Conservation (phyloP, 2,329 filamentous ascomycete species). For the Didymella keratinophila region DNA sequence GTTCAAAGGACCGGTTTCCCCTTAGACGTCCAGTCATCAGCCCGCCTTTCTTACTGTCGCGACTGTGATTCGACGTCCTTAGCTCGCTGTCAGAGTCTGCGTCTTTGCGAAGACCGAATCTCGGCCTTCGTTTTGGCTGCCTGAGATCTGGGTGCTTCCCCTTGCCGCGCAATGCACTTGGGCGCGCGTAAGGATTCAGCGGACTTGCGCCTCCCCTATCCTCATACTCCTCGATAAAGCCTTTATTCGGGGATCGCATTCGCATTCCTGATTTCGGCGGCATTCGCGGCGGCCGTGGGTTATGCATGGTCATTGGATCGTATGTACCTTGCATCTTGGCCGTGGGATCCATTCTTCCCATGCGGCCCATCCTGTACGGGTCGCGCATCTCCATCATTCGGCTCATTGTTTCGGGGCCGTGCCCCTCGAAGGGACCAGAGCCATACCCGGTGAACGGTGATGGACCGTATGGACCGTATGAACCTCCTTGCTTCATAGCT, state of each 20-base stretch:
- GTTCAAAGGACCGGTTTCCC: background rate
- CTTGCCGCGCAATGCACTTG: slow-evolving; percentile 13
- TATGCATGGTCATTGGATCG: slow-evolving; percentile 3
- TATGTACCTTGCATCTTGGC: slow-evolving; percentile 6
- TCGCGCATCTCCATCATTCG: background rate
- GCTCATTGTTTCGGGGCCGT: background rate
- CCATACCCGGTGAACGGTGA: background rate
- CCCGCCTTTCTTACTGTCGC: background rate
- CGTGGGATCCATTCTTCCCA: background rate
- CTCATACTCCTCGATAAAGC: background rate
- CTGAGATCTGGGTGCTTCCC: background rate
- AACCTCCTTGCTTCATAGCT: background rate
- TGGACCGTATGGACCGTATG: background rate
- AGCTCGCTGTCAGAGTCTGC: background rate
- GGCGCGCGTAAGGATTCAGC: background rate
- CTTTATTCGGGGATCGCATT: background rate
- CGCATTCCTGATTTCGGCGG: slow-evolving; percentile 10
- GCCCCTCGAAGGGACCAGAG: no score
- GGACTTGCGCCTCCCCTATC: background rate
- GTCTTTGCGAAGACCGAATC: background rate
- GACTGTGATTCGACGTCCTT: background rate
- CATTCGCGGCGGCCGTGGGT: slow-evolving; percentile 15
- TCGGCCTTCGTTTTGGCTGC: background rate
- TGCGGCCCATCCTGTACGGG: background rate
- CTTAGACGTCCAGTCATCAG: background rate